phyloP scores from a whole-genome alignment of 305 asterid genomes.

The Fraxinus velutina region DNA sequence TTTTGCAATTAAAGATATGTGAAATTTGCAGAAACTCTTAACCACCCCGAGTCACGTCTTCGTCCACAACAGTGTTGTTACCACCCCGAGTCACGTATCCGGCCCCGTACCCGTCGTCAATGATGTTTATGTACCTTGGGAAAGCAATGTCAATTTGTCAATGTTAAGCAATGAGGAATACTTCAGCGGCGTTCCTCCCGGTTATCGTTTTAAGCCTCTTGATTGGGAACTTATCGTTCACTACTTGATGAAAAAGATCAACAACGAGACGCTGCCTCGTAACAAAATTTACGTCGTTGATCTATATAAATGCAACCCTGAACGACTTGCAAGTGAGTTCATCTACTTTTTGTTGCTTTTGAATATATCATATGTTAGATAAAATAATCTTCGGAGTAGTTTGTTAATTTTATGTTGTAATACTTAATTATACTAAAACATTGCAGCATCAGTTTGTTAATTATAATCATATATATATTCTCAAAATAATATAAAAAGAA shows the following conservation, averaged over 20 bases:
- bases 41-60: background rate
- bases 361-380: background rate
- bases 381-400: background rate
- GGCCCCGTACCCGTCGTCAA: background rate
- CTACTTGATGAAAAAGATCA: constrained; percentile 15
- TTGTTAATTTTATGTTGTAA: background rate
- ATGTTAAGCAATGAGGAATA: background rate
- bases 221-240: constrained; percentile 18
- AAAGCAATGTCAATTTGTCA: background rate
- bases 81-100: background rate
- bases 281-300: constrained; percentile 10
- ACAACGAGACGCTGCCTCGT: constrained; percentile 4
- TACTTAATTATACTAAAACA: background rate
- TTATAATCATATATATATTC: background rate
- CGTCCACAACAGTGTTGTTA: background rate
- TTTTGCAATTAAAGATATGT: background rate
- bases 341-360: background rate
- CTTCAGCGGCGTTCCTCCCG: background rate
- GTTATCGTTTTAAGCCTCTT: constrained; percentile 21
- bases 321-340: background rate
- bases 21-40: no score
- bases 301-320: background rate
- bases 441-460: background rate
- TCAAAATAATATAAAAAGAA: background rate
- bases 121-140: background rate